phyloP scores from a whole-genome alignment of 768 basidiomycete species.

The Lactarius indigo region DNA sequence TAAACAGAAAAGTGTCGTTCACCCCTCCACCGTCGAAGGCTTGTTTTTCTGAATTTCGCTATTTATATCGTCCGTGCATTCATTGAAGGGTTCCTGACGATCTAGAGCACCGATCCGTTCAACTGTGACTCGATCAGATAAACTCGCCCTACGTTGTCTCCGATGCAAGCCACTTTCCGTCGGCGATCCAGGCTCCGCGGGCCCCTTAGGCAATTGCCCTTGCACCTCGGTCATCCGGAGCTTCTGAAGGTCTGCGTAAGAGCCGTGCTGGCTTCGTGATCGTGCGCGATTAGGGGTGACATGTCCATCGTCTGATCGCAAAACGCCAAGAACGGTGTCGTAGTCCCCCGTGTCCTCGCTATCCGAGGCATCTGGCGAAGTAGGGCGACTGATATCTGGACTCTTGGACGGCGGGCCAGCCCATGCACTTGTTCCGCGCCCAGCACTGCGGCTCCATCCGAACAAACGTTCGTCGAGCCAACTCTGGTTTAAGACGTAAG shows the following conservation, averaged over 20 bases:
- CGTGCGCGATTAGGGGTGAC: conserved; percentile 35
- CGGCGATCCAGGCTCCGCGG: conserved; percentile 23
- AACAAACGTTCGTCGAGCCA: conserved; percentile 93
- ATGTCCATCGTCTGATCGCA: conserved; percentile 50
- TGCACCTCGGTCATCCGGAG: conserved; percentile 38
- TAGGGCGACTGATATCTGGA: conserved; percentile 59
- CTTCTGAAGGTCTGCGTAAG: conserved; percentile 80
- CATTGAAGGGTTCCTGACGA: conserved; percentile 52
- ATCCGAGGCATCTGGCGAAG: conserved; percentile 74
- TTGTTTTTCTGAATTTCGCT: conserved; percentile 48
- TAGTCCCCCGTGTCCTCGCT: conserved; percentile 90
- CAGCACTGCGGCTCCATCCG: conserved; percentile 78
- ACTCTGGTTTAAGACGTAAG: conserved; percentile 37
- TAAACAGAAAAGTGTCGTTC: conserved; percentile 18
- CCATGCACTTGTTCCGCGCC: conserved; percentile 85
- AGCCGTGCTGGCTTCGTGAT: conserved; percentile 60
- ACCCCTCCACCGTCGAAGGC: conserved; percentile 13
- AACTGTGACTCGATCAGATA: conserved; percentile 63
- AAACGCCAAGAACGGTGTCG: conserved; percentile 75
- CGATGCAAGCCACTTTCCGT: conserved; percentile 45
- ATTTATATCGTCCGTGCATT: conserved; percentile 67
- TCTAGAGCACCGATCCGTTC: conserved; percentile 59
- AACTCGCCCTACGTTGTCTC: conserved; percentile 49
- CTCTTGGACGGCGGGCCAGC: conserved; percentile 48
- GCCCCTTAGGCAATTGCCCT: conserved; percentile 29